Conservation (phyloP, 805 yeast species). For the Candida hungchunana region DNA sequence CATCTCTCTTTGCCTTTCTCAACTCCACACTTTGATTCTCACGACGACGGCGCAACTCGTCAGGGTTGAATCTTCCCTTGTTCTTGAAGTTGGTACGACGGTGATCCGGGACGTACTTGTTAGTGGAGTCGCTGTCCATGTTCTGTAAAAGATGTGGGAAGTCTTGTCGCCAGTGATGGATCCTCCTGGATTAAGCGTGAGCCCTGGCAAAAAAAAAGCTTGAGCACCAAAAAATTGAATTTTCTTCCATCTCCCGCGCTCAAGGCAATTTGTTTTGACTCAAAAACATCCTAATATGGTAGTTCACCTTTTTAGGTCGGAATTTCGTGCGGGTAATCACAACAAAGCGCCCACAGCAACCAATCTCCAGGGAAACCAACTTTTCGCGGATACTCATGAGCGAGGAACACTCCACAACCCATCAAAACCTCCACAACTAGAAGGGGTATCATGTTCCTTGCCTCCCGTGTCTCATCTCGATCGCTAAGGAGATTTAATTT, state of each 20-base stretch:
- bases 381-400: too few relatives aligned
- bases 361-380: too few relatives aligned
- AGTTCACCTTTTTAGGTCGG: constrained; percentile 16
- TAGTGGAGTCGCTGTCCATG: constrained; percentile 75
- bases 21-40: constrained; percentile 96
- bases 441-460: too few relatives aligned
- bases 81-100: constrained; percentile 96
- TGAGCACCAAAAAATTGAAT: constrained; percentile 1
- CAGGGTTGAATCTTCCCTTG: constrained; percentile 89
- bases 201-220: too few relatives aligned
- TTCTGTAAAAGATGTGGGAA: not conserved
- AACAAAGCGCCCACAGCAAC: constrained; percentile 13
- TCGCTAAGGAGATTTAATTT: too few relatives aligned
- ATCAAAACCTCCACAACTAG: too few relatives aligned
- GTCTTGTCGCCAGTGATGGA: not conserved
- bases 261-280: constrained; percentile 4
- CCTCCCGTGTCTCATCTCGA: too few relatives aligned
- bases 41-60: constrained; percentile 95
- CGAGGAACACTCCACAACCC: too few relatives aligned
- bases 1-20: constrained; percentile 95
- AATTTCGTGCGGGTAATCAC: constrained; percentile 38
- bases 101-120: constrained; percentile 92
- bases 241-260: constrained; percentile 4
- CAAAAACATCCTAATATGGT: constrained; percentile 10
- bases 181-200: too few relatives aligned